A percentile compares a stretch with the other conserved stretches of the same genome.
Evolutionary conservation across 148 eudicot genomes (phyloP).

Genomic region (Bassia scoparia): DNA sequence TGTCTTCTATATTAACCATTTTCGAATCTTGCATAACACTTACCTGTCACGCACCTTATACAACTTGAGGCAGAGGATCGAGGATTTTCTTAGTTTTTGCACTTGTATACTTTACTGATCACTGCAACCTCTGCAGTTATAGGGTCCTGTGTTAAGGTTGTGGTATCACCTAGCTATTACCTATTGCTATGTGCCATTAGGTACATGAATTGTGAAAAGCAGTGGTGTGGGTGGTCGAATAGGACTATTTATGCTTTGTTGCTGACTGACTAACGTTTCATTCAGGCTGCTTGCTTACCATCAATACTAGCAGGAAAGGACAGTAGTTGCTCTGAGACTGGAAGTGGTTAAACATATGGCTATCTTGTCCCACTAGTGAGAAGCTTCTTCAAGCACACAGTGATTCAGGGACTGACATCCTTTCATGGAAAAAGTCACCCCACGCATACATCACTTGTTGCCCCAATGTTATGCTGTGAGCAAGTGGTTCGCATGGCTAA

Average conservation of each 20-base stretch:
- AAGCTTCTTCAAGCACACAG: constrained; percentile 35
- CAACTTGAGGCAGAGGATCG: background rate
- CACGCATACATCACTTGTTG: constrained; percentile 61
- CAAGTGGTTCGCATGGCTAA: constrained; percentile 97
- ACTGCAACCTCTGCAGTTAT: background rate
- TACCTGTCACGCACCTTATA: background rate
- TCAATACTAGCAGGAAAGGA: constrained; percentile 68
- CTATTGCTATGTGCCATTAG: background rate
- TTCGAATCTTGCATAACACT: background rate
- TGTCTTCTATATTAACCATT: background rate
- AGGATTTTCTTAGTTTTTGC: background rate
- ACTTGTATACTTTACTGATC: too few relatives aligned
- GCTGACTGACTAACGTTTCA: constrained; percentile 20
- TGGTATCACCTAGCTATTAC: background rate
- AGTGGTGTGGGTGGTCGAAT: background rate
- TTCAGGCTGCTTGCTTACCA: constrained; percentile 92
- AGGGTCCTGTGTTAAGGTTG: background rate
- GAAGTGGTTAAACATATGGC: constrained; percentile 91
- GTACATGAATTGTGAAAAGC: background rate
- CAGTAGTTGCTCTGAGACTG: constrained; percentile 91
- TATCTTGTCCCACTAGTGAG: constrained; percentile 82
- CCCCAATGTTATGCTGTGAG: constrained; percentile 91
- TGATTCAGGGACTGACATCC: constrained; percentile 21
- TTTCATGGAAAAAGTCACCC: constrained; percentile 21
- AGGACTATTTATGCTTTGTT: background rate